Percentiles rank a stretch among this genome's conserved stretches.
Evolutionary conservation across 352 stramenopile species (phyloP).

Genomic region (Phytophthora parvispora): DNA sequence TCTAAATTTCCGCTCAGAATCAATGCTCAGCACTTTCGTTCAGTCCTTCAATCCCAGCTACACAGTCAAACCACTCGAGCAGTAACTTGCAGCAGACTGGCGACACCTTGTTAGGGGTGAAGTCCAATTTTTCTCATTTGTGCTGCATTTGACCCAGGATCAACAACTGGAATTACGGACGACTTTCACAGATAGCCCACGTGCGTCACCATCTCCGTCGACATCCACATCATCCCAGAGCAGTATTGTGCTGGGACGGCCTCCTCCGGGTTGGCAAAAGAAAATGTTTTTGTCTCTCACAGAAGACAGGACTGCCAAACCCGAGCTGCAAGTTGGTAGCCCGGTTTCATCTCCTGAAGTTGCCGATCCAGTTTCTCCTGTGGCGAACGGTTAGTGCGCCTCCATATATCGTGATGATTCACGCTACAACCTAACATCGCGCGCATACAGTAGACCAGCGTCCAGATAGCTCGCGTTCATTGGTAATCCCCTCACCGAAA

Average conservation of each 20-base stretch:
- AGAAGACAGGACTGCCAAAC: conserved; percentile 2
- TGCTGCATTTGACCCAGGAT: conserved; percentile 4
- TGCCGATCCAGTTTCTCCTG: background rate
- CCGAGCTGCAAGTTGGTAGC: conserved; percentile 1
- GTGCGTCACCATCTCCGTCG: conserved; percentile 29
- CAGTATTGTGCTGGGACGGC: conserved; percentile 44
- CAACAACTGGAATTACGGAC: background rate
- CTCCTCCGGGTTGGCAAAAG: conserved; percentile 56
- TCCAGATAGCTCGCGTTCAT: background rate
- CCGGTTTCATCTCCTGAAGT: background rate
- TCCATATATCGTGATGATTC: too few species aligned
- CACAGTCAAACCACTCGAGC: conserved; percentile 6
- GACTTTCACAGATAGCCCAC: conserved; percentile 11
- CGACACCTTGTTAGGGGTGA: background rate
- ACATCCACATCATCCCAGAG: conserved; percentile 48
- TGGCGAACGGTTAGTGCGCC: conserved; percentile 11
- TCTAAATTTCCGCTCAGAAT: background rate
- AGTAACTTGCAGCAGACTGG: conserved; percentile 5
- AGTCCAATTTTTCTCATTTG: background rate
- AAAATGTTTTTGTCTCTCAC: conserved; percentile 31
- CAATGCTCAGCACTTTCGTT: background rate
- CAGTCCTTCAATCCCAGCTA: conserved; percentile 40
- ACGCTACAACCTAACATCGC: too few species aligned
- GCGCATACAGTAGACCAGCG: conserved; percentile 1
- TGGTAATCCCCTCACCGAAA: conserved; percentile 6